Conservation (phyloP, 345 rosid species). For the Acer saccharum region DNA sequence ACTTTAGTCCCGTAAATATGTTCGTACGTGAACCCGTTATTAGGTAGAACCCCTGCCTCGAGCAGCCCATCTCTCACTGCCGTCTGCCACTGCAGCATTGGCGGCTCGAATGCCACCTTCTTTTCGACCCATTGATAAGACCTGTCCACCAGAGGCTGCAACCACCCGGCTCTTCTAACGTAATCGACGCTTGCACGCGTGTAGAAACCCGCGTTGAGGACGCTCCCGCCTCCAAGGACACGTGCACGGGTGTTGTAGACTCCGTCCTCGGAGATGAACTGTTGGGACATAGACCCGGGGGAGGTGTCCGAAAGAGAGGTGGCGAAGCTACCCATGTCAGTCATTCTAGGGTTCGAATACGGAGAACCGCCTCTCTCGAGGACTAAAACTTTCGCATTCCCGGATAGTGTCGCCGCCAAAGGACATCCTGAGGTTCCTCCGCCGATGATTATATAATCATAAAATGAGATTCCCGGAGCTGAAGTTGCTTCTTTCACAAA, state of each 20-base stretch:
- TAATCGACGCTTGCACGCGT: slow-evolving; percentile 50
- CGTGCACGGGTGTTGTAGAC: slow-evolving; percentile 78
- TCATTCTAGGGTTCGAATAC: slow-evolving; percentile 45
- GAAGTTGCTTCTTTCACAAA: slow-evolving; percentile 63
- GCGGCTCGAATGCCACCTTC: slow-evolving; percentile 61
- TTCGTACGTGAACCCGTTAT: slow-evolving; percentile 71
- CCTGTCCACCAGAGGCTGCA: slow-evolving; percentile 39
- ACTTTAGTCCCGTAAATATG: slow-evolving; percentile 72
- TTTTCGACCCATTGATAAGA: slow-evolving; percentile 81
- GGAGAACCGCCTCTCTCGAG: slow-evolving; percentile 87
- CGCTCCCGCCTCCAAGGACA: slow-evolving; percentile 87
- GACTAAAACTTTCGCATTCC: slow-evolving; percentile 59
- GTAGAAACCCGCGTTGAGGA: slow-evolving; percentile 81
- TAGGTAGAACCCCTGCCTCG: slow-evolving; percentile 64
- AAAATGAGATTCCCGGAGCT: slow-evolving; percentile 48
- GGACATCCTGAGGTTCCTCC: slow-evolving; percentile 93
- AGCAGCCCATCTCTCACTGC: slow-evolving; percentile 72
- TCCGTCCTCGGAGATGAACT: slow-evolving; percentile 74
- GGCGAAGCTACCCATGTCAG: slow-evolving; percentile 46
- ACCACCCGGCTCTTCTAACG: slow-evolving; percentile 55
- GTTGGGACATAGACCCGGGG: slow-evolving; percentile 59
- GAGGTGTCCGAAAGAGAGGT: slow-evolving; percentile 43
- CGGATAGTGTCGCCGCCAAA: slow-evolving; percentile 74
- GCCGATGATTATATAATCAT: slow-evolving; percentile 78
- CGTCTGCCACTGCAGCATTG: slow-evolving; percentile 63